Base-by-base conservation (phyloP, 352 stramenopile species). In the Pythium insidiosum region DNA sequence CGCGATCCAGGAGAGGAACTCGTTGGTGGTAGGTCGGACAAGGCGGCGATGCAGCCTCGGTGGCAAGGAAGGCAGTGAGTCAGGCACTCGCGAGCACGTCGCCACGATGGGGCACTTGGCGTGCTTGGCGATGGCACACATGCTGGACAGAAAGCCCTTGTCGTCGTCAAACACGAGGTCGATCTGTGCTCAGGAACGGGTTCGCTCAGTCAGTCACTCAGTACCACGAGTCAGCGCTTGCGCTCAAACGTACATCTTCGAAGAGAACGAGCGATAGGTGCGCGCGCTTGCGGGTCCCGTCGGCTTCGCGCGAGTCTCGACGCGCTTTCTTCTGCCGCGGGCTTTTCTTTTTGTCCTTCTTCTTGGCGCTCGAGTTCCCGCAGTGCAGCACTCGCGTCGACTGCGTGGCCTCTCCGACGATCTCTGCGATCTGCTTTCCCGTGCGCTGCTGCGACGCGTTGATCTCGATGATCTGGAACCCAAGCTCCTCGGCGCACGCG, bases 381-480 rank as follows among this genome's bases (percentile, higher is more conserved):
- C 66, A 49, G 41, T 84, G 72, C 6, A 92, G 53, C 20, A 91
- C 79, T 36, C 79, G 69, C 10, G 61, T 92, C 2, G 80, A 92
- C 43, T 92, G 80, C 1, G 80, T 92, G 20, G 80, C 80, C 61
- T 92, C 80, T n/a, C 79, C 79, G 13, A 72, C 77, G 16, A 92
- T 70, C 38, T 89, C 75, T 6, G 88, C 49, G 25, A 92, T 56
- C 12, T 65, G 69, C 33, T 82, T 80, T 12, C 80, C 77, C 1
- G 73, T 78, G 2, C 80, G 80, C 38, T 71, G 73, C 42, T 89
- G 78, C 22, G 73, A 73, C 1, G 80, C 80, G 38, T 92, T 89
- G 53, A 92, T 89, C 47, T 92, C 80, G 34, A 92, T 86, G 23
- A 92, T 77, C 43, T 92, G 56, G 49, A 82, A 92, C 6, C 80